These are phyloP conservation scores for Fusarium sulawesiense DNA, from an alignment of 2,329 filamentous ascomycete species.

Conservation along the genomic window DNA sequence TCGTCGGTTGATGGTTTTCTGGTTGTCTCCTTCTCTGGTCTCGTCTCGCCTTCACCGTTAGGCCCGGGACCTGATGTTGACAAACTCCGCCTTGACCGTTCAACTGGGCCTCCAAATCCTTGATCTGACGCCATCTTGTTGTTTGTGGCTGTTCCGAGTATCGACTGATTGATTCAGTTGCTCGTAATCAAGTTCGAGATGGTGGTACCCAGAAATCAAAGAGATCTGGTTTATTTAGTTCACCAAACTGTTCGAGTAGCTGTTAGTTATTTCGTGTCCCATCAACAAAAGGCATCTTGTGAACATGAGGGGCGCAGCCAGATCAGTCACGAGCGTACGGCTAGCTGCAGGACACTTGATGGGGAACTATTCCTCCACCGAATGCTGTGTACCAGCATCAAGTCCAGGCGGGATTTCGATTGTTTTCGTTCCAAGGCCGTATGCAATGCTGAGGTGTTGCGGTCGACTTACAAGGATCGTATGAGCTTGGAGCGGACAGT, in stretches of 20 bases:
- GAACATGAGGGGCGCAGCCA: conserved; percentile 21
- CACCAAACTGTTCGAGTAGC: conserved; percentile 3
- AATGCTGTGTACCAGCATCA: conserved; percentile 28
- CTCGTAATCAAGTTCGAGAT: neutral
- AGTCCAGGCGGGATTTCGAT: neutral
- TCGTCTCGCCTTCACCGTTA: conserved; percentile 58
- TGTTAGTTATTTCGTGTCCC: conserved; percentile 26
- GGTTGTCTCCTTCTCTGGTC: conserved; percentile 57
- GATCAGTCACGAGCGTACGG: conserved; percentile 43
- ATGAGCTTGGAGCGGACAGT: conserved; percentile 16
- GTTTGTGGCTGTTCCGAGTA: neutral
- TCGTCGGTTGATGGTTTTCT: conserved; percentile 52
- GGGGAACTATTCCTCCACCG: conserved; percentile 36
- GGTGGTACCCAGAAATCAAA: neutral
- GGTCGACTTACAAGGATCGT: conserved; percentile 44
- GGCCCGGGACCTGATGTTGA: conserved; percentile 57
- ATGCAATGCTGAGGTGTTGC: conserved; percentile 21
- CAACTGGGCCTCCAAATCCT: conserved; percentile 56
- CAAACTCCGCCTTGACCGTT: conserved; percentile 51
- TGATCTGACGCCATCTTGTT: conserved; percentile 59
- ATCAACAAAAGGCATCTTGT: neutral
- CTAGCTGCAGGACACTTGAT: conserved; percentile 43
- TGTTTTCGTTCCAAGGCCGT: conserved; percentile 3
- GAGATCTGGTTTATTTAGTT: neutral
- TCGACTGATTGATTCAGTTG: neutral